Percentiles rank a stretch among this genome's conserved stretches.
Evolutionary conservation across 108 stramenopile species (phyloP).

Genomic region (Stephanodiscus minutulus): DNA sequence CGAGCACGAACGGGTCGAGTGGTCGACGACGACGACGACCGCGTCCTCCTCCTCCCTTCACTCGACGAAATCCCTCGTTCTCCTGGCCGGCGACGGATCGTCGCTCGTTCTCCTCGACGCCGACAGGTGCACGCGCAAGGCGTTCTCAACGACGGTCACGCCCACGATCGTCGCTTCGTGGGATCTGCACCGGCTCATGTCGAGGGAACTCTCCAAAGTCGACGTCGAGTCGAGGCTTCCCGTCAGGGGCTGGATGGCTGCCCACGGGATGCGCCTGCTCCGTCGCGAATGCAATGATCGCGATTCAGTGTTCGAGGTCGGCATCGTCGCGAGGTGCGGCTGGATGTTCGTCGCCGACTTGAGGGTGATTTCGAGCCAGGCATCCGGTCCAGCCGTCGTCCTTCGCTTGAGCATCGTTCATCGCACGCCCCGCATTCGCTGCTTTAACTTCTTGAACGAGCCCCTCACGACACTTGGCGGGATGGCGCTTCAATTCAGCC

Average conservation of each 20-base stretch:
- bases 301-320: conserved; percentile 20
- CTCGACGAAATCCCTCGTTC: conserved; percentile 25
- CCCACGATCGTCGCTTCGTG: conserved; percentile 37
- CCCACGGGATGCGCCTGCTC: conserved; percentile 24
- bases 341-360: conserved; percentile 43
- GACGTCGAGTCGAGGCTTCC: conserved; percentile 30
- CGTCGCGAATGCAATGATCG: conserved; percentile 13
- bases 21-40: neutral
- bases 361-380: neutral
- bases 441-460: conserved; percentile 47
- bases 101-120: conserved; percentile 43
- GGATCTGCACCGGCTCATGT: conserved; percentile 28
- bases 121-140: conserved; percentile 45
- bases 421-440: conserved; percentile 44
- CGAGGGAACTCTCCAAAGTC: conserved; percentile 31
- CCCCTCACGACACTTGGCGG: conserved; percentile 34
- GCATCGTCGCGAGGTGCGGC: conserved; percentile 37
- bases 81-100: conserved; percentile 35
- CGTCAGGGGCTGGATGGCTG: conserved; percentile 40
- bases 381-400: neutral
- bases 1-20: neutral
- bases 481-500: conserved; percentile 49
- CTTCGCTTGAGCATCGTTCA: conserved; percentile 34
- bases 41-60: neutral
- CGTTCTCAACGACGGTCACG: conserved; percentile 45